Evolutionary conservation across 495 filamentous ascomycete genomes (phyloP).

Genomic region (Aspergillus asperescens): DNA sequence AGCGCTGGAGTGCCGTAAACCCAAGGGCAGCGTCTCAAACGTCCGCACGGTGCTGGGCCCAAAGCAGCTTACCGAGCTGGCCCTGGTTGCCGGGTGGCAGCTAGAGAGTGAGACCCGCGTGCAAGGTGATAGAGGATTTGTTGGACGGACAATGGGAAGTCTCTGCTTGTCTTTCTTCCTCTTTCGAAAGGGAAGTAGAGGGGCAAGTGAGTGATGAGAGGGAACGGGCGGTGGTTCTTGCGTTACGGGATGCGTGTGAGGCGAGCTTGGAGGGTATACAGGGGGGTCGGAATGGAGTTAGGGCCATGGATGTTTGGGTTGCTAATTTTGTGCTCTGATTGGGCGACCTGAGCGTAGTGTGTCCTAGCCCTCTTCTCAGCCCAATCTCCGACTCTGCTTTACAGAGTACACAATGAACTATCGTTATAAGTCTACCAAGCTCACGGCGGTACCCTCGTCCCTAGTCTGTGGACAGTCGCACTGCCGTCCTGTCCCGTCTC

Average conservation of each 20-base stretch:
- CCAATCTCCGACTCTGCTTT: no score
- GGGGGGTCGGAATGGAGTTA: conserved; percentile 31
- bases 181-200: conserved; percentile 23
- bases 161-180: conserved; percentile 23
- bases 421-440: no score
- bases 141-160: conserved; percentile 47
- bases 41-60: conserved; percentile 40
- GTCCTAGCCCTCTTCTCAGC: no score
- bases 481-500: no score
- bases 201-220: conserved; percentile 27
- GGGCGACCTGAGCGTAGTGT: no score
- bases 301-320: conserved; percentile 48
- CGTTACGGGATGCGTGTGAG: conserved; percentile 31
- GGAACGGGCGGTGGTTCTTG: conserved; percentile 28
- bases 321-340: conserved; percentile 31
- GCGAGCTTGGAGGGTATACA: conserved; percentile 24
- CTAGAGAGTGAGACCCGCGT: conserved; percentile 28
- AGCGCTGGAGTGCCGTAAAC: conserved; percentile 22
- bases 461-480: no score
- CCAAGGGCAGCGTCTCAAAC: conserved; percentile 32
- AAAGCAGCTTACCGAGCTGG: conserved; percentile 26
- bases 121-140: conserved; percentile 28
- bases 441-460: no score
- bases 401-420: no score
- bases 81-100: conserved; percentile 23